Evolutionary conservation across 1,284 basidiomycete genomes (phyloP).

Genomic region (Puccinia horiana): DNA sequence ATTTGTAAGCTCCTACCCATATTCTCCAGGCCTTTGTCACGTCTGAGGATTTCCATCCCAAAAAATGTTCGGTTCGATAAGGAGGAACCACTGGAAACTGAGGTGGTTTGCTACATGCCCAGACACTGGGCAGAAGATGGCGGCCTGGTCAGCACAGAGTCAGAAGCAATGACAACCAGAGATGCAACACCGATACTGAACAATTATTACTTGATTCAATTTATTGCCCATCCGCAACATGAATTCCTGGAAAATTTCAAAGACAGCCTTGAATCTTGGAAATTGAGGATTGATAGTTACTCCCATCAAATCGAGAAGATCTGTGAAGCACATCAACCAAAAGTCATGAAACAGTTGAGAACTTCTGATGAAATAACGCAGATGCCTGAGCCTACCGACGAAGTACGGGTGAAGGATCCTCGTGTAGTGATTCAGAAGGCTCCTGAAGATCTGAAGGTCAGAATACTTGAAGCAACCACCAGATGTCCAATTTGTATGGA

Average conservation of each 20-base stretch:
- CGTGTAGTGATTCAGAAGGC: neutral
- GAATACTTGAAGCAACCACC: neutral
- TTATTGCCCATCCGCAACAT: neutral
- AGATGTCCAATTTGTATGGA: neutral
- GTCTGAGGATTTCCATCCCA: neutral
- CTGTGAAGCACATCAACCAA: neutral
- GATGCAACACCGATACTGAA: neutral
- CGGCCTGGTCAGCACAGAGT: neutral
- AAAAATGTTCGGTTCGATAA: neutral
- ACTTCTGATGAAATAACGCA: neutral
- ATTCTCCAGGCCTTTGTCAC: neutral
- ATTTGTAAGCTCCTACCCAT: neutral
- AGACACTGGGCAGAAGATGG: neutral
- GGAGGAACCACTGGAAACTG: neutral
- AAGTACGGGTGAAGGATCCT: neutral
- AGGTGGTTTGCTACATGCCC: conserved; percentile 1
- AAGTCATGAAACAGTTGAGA: neutral
- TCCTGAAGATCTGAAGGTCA: neutral
- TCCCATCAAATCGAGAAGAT: neutral
- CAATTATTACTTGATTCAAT: neutral
- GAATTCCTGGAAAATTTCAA: neutral
- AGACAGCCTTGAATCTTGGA: neutral
- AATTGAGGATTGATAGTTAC: neutral
- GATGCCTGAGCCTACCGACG: neutral
- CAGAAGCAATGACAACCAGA: neutral